Base-by-base conservation (phyloP, 2,329 filamentous ascomycete species). In the Immersiporthe knoxdaviesiana region DNA sequence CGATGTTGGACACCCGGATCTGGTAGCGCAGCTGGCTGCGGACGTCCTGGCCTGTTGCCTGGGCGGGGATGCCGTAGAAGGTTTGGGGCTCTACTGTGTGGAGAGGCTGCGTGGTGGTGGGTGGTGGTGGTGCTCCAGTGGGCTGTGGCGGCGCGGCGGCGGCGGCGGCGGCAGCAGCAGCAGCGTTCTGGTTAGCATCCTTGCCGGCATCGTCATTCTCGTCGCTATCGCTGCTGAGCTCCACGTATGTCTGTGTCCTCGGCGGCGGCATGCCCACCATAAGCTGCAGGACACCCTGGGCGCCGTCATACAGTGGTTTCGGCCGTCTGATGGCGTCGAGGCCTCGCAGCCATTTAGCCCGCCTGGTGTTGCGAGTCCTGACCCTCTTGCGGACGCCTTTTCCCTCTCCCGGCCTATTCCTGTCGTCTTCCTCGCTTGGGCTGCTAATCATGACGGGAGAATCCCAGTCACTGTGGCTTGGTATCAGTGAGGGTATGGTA, bases 61-160 rank as follows among this genome's bases (percentile, higher is more conserved):
- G 16, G 18, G 59, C 68, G 14, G 47, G 59, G 14, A 59, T 24
- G 1, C 68, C 68, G 47, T 69, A 69, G 27, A 67, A 69, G 35
- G 21, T 24, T 10, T 61, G 58, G 10, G 35, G 30, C 11, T 61
- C 58, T 21, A 63, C 6, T 2, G 11, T 2, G 21, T 4, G 30
- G 37, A n/a, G n/a, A n/a, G n/a, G n/a, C n/a, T 14, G 1, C 18
- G 24, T 16, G 16, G 24, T 14, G 27, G 0, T 63, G 60, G 24
- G 27, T 63, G 4, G 10, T 39, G 18, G 14, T 16, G 12, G 2
- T 14, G 39, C 2, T 41, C 3, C 16, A 14, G 39, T 21, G 41
- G 44, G 21, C 8, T 47, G 44, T 47, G 21, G 4, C 21, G 21
- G 21, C 18, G 7, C 44, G 44, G 21, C 32, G 35, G 32, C 16